Base-by-base conservation (phyloP, 202 grass and related monocot genomes). In the Eragrostis tef region DNA sequence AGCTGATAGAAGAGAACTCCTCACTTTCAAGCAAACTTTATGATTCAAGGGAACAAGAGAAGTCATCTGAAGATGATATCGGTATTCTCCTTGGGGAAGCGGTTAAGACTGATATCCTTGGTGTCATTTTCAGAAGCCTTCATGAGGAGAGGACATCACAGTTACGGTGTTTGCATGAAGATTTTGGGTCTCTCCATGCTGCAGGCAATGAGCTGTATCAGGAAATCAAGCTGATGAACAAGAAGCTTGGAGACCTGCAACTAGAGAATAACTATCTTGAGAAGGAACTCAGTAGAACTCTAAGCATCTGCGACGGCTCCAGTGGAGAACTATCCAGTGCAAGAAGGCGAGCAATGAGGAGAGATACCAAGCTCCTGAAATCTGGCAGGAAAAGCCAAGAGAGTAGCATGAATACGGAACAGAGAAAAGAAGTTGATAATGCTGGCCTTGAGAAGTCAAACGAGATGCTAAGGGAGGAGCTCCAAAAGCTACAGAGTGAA, bases 1-100 rank as follows among this genome's bases (percentile, higher is more conserved):
- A 93, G 69, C 67, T 99, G 60, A 84, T 91, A 49, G 87, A 87
- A 65, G 96, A 90, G 85, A 99, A 96, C 68, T 86, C 84, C 22
- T 79, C 76, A 29, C 61, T 96, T 19, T 88, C 93, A 20, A 83
- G 85, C 20, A 83, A 88, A 82, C 78, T 93, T 74, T 62, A 80
- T 56, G 67, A 87, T 20, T 67, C 81, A 13, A 80, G 51, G 70
- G 79, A 93, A 25, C 86, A 85, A 83, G 84, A 91, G 24, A 86
- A 85, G 48, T 70, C 74, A 29, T 59, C 79, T 41, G 88, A 95
- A 88, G 85, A 87, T 43, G 83, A 96, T 61, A 87, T 89, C 59
- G 80, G 81, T 65, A 63, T 68, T 64, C 74, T 96, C 68, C 68
- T 99, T 42, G 67, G 79, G 47, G 89, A 93, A 61, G 89, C 79